Conservation (phyloP, 2,329 filamentous ascomycete genomes). For the Colletotrichum ledebouriae region DNA sequence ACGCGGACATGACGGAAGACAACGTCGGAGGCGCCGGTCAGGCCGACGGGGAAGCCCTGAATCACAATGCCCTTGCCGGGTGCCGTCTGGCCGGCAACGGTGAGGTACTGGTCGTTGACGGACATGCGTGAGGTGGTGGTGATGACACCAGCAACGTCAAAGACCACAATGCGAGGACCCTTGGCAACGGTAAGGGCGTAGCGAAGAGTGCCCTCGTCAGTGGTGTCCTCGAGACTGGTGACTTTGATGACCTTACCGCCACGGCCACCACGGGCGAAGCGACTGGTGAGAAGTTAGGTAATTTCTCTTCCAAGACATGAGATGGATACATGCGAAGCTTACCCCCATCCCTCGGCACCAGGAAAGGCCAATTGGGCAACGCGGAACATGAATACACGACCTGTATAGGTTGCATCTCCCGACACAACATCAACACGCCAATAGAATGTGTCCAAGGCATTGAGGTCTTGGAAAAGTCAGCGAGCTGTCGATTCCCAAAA, state of each 20-base stretch:
- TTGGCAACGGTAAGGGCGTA: constrained; percentile 55
- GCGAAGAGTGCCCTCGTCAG: constrained; percentile 51
- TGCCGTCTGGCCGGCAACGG: constrained; percentile 63
- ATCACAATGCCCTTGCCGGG: constrained; percentile 57
- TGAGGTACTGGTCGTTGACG: constrained; percentile 58
- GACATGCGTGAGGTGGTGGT: constrained; percentile 60
- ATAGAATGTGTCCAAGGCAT: constrained; percentile 48
- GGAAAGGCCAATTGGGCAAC: constrained; percentile 53
- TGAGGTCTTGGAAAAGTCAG: constrained; percentile 33
- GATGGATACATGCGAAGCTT: background rate
- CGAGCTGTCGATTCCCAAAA: background rate
- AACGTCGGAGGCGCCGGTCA: constrained; percentile 49
- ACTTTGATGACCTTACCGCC: constrained; percentile 54
- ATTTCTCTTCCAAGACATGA: background rate
- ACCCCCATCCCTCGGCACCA: constrained; percentile 54
- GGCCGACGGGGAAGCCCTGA: constrained; percentile 49
- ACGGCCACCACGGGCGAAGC: constrained; percentile 52
- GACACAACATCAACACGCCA: constrained; percentile 50
- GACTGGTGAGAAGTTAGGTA: constrained; percentile 34
- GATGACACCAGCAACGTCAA: constrained; percentile 62
- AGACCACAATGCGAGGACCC: constrained; percentile 60
- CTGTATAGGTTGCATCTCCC: constrained; percentile 42
- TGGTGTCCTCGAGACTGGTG: constrained; percentile 51
- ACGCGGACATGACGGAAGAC: constrained; percentile 48
- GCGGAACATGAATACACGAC: constrained; percentile 49